A percentile compares a stretch with the other conserved stretches of the same genome.
Conservation (phyloP, 2,329 filamentous ascomycete species). For the Phaeosphaeriaceae sp. region DNA sequence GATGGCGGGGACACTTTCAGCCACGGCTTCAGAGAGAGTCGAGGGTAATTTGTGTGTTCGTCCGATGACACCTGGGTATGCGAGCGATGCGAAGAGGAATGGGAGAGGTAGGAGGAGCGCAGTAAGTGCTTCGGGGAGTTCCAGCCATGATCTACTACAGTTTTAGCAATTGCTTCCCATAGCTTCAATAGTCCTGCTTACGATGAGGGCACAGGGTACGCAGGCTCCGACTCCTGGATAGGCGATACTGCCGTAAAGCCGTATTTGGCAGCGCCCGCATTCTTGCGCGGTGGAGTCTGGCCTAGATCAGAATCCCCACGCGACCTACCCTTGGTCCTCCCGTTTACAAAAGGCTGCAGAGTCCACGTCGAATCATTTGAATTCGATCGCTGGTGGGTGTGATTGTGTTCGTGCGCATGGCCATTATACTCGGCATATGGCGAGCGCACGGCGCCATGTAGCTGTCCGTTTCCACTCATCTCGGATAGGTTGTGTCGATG, state of each 20-base stretch:
- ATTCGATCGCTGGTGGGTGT: conserved; percentile 25
- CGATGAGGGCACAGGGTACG: conserved; percentile 24
- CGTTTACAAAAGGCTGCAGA: conserved; percentile 38
- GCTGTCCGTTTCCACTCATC: conserved; percentile 45
- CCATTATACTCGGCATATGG: conserved; percentile 36
- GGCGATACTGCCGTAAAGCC: conserved; percentile 46
- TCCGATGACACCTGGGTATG: conserved; percentile 45
- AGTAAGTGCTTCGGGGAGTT: conserved; percentile 57
- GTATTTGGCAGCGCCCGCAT: conserved; percentile 25
- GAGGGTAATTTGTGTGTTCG: conserved; percentile 24
- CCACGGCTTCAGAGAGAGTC: conserved; percentile 31
- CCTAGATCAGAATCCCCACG: conserved; percentile 57
- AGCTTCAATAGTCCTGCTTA: conserved; percentile 14
- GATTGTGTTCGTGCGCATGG: conserved; percentile 31
- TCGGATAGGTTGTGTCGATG: conserved; percentile 43
- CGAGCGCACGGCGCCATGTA: conserved; percentile 38
- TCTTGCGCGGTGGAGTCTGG: conserved; percentile 39
- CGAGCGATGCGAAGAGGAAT: conserved; percentile 56
- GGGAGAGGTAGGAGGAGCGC: conserved; percentile 59
- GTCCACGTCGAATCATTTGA: conserved; percentile 40
- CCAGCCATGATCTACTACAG: conserved; percentile 37
- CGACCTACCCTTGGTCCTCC: conserved; percentile 43
- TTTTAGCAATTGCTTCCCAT: conserved; percentile 6
- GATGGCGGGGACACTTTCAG: conserved; percentile 17
- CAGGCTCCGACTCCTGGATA: conserved; percentile 39